Evolutionary conservation across 106 monocot genomes (phyloP), one percentile per base, ranked within the genome.

Genomic region (Dendrobium nobile): DNA sequence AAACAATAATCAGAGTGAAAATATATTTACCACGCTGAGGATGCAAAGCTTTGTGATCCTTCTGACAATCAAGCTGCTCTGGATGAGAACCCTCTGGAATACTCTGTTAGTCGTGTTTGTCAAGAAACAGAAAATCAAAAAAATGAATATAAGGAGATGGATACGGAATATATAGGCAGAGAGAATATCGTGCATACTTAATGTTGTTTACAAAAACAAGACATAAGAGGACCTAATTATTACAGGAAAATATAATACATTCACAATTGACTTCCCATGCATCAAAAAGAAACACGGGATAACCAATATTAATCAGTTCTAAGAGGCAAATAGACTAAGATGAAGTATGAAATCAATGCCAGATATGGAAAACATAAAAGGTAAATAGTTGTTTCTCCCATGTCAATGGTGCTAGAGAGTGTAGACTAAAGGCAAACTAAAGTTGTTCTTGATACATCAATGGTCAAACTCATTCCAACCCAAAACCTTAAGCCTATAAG

Each of bases 61-160:
- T 58, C 16, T 37, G 27, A 58, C 26, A 56, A 78, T 28, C 40
- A 56, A 61, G 78, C 40, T 41, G 15, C 20, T 47, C 59, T 19
- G 10, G 2, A 24, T 41, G 7, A 56, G 37, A 78, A 58, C 58
- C 59, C 17, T 10, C 40, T 19, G 56, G 9, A 58, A 4, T 78
- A 41, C 33, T 59, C 78, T 78, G 51, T 51, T 43, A 72, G 37
- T 72, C 42, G n/a, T 42, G 43, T 42, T 73, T 20, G n/a, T 74
- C 43, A 37, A 74, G 43, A 43, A 74, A 74, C 3, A 42, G 20
- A 72, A 40, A 9, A 37, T 27, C 15, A 16, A 72, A 10, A 72
- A 72, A 28, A 13, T 2, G 40, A 15, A 72, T 72, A 64, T 24
- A 64, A 7, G 24, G 64, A 24, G 64, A 64, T 64, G 24, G 64